phyloP scores from a whole-genome alignment of 768 basidiomycete species.

The Leucosporidium scottii region DNA sequence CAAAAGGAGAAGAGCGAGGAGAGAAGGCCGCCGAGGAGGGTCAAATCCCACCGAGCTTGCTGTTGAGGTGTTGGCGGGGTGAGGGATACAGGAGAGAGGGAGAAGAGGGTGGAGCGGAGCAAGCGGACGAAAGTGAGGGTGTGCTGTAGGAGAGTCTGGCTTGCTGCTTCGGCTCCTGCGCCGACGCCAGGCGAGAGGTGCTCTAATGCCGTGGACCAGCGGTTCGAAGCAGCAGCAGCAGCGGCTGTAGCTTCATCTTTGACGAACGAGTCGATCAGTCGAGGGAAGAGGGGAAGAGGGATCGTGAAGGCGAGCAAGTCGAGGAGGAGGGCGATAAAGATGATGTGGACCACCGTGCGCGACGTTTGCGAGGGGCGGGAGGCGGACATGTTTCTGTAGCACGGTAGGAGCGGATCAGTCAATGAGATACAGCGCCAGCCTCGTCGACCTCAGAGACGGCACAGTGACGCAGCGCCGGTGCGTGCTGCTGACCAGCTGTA shows the following conservation, averaged over 20 bases:
- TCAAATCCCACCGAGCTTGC: slow-evolving; percentile 64
- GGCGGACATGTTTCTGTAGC: not conserved
- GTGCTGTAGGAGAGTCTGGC: slow-evolving; percentile 56
- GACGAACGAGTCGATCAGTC: slow-evolving; percentile 64
- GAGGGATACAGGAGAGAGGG: slow-evolving; percentile 53
- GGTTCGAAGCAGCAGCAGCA: not conserved
- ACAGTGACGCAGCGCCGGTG: no score
- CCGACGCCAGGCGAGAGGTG: not conserved
- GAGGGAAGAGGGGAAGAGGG: slow-evolving; percentile 93
- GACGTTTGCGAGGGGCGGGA: not conserved
- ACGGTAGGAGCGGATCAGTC: no score
- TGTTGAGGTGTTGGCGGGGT: slow-evolving; percentile 40
- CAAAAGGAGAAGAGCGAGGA: slow-evolving; percentile 86
- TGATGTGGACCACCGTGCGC: slow-evolving; percentile 58
- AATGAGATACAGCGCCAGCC: no score
- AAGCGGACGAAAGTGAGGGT: slow-evolving; percentile 62
- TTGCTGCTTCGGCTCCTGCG: not conserved
- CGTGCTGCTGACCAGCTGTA: no score
- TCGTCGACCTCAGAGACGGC: no score
- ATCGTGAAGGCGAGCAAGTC: slow-evolving; percentile 70
- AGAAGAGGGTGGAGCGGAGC: slow-evolving; percentile 60
- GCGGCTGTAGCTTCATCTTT: slow-evolving; percentile 11
- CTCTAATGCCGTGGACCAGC: not conserved
- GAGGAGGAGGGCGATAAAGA: slow-evolving; percentile 82
- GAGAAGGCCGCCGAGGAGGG: slow-evolving; percentile 89